Evolutionary conservation across 2,329 filamentous ascomycete species (phyloP).

Genomic region (Sporothrix protearum): DNA sequence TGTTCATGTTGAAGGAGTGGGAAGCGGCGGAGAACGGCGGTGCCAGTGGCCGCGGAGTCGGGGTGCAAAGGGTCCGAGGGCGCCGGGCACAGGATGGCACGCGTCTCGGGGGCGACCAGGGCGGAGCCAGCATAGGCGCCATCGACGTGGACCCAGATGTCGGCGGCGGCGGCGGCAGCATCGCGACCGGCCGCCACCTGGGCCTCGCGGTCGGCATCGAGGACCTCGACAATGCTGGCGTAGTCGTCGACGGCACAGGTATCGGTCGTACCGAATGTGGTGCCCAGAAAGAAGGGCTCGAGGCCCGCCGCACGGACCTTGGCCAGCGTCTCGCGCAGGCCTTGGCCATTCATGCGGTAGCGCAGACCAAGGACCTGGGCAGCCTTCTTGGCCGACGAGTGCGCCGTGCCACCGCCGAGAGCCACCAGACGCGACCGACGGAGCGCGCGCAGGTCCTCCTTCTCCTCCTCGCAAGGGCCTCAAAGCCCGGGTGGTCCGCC

Average conservation of each 20-base stretch:
- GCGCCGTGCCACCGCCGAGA: slow-evolving; percentile 72
- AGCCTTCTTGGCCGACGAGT: slow-evolving; percentile 83
- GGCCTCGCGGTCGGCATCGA: slow-evolving; percentile 36
- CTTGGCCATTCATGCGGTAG: slow-evolving; percentile 66
- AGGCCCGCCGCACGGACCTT: slow-evolving; percentile 65
- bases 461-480: slow-evolving; percentile 43
- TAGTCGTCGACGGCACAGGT: slow-evolving; percentile 87
- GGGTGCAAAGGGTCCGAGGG: slow-evolving; percentile 14
- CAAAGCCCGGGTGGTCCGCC: slow-evolving; percentile 39
- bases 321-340: slow-evolving; percentile 59
- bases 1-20: slow-evolving; percentile 93
- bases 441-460: slow-evolving; percentile 66
- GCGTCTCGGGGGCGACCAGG: slow-evolving; percentile 76
- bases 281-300: slow-evolving; percentile 81
- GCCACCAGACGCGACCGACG: slow-evolving; percentile 72
- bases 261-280: slow-evolving; percentile 80
- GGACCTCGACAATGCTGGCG: slow-evolving; percentile 56
- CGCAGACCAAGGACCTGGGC: slow-evolving; percentile 83
- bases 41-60: slow-evolving; percentile 23
- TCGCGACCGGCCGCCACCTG: slow-evolving; percentile 24
- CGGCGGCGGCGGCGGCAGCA: slow-evolving; percentile 36
- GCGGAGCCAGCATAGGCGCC: slow-evolving; percentile 88
- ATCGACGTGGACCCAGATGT: slow-evolving; percentile 89
- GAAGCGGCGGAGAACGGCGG: slow-evolving; percentile 63
- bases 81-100: slow-evolving; percentile 35